A percentile compares a stretch with the other conserved stretches of the same genome.
These are phyloP conservation scores for Pycnococcus provasolii DNA, from an alignment of 139 green algal genomes.

Conservation along the genomic window DNA sequence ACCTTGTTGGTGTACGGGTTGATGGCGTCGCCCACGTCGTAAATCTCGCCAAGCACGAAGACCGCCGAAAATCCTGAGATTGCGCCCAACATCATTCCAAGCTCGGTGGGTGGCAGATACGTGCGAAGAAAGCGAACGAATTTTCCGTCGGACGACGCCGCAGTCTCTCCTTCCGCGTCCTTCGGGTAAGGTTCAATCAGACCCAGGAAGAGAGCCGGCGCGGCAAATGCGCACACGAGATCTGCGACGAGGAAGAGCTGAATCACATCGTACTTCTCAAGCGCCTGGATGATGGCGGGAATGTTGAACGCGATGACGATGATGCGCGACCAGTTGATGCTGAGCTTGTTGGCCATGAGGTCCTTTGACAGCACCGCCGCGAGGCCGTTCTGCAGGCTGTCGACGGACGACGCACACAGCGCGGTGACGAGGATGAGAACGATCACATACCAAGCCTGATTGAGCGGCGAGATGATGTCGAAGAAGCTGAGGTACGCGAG, in stretches of 20 bases:
- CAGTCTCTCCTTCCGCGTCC: neutral
- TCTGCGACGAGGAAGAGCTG: constrained; percentile 8
- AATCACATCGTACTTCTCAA: constrained; percentile 7
- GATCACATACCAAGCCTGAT: constrained; percentile 3
- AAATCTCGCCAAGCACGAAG: constrained; percentile 3
- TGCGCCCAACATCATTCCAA: constrained; percentile 1
- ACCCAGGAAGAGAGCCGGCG: constrained; percentile 5
- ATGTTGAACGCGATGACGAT: constrained; percentile 4
- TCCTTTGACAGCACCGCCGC: constrained; percentile 4
- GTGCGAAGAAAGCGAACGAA: neutral
- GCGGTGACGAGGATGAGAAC: constrained; percentile 7
- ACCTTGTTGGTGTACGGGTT: neutral
- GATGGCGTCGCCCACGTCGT: neutral
- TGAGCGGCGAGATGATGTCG: neutral
- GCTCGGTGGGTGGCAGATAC: neutral
- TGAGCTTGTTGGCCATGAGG: neutral
- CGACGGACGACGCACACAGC: constrained; percentile 6
- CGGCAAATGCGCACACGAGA: constrained; percentile 6
- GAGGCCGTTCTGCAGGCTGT: constrained; percentile 8
- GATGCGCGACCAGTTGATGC: neutral
- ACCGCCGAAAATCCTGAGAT: neutral
- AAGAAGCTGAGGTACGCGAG: constrained; percentile 3
- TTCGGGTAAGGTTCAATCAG: neutral
- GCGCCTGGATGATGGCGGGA: constrained; percentile 1
- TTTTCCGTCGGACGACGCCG: no score